Percentiles rank a stretch among this genome's conserved stretches.
These are phyloP conservation scores for Tetracentron sinense DNA, from an alignment of 164 flowering plant genomes.

Conservation along the genomic window DNA sequence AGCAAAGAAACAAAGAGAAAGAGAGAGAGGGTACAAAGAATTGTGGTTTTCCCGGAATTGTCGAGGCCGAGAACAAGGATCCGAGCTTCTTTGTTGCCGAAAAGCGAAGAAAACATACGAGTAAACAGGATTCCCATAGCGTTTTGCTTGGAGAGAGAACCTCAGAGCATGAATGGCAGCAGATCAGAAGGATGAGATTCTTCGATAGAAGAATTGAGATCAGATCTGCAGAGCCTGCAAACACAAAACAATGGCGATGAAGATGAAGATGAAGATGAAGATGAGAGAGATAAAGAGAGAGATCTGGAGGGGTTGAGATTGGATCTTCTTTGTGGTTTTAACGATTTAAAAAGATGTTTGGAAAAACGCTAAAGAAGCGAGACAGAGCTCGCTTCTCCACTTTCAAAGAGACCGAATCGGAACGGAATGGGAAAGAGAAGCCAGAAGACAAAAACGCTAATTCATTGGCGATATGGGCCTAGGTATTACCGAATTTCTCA, in stretches of 20 bases:
- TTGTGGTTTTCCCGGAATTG: conserved; percentile 99
- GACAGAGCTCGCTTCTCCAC: too few relatives aligned
- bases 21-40: conserved; percentile 60
- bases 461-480: too few relatives aligned
- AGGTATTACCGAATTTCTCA: too few relatives aligned
- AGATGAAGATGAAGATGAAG: too few relatives aligned
- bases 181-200: conserved; percentile 18
- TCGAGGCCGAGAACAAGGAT: conserved; percentile 98
- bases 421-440: too few relatives aligned
- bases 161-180: neutral
- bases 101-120: conserved; percentile 74
- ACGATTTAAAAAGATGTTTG: too few relatives aligned
- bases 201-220: conserved; percentile 9
- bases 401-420: too few relatives aligned
- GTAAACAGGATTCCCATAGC: conserved; percentile 81
- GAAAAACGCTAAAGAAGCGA: too few relatives aligned
- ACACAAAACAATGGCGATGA: neutral
- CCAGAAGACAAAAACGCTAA: too few relatives aligned
- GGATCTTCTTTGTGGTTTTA: too few relatives aligned
- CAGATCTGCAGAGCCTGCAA: conserved; percentile 29
- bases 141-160: neutral
- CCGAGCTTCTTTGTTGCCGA: conserved; percentile 89
- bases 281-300: too few relatives aligned
- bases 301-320: too few relatives aligned
- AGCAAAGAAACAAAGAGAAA: neutral